phyloP scores from a whole-genome alignment of 495 filamentous ascomycete genomes.

The Xylaria venustula region DNA sequence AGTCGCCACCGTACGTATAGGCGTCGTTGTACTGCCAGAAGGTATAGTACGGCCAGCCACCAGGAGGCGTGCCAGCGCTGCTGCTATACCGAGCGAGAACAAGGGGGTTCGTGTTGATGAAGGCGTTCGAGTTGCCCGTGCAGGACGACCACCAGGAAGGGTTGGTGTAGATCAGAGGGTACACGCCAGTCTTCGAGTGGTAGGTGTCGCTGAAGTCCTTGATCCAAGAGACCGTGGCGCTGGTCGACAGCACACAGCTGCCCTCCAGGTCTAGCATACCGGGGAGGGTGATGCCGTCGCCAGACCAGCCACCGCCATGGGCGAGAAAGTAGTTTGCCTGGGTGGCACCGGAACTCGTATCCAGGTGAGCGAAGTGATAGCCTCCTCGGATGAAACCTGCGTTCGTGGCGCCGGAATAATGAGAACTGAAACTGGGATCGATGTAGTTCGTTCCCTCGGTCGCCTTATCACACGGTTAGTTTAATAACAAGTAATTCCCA shows the following conservation, averaged over 20 bases:
- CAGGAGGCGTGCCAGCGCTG: slow-evolving; percentile 52
- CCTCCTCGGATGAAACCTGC: slow-evolving; percentile 61
- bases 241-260: slow-evolving; percentile 51
- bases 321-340: slow-evolving; percentile 61
- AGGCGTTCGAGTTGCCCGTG: slow-evolving; percentile 56
- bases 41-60: slow-evolving; percentile 58
- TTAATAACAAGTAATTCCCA: neutral
- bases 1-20: slow-evolving; percentile 51
- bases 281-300: slow-evolving; percentile 61
- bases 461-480: slow-evolving; percentile 38
- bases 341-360: slow-evolving; percentile 43
- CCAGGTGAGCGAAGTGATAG: slow-evolving; percentile 64
- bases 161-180: slow-evolving; percentile 62
- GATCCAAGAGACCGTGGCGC: slow-evolving; percentile 62
- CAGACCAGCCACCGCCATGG: slow-evolving; percentile 62
- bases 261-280: slow-evolving; percentile 67
- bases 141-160: slow-evolving; percentile 63
- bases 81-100: slow-evolving; percentile 56
- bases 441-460: slow-evolving; percentile 59
- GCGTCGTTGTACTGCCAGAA: slow-evolving; percentile 58
- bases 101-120: slow-evolving; percentile 51
- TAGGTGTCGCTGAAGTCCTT: slow-evolving; percentile 59
- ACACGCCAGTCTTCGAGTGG: slow-evolving; percentile 47
- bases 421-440: slow-evolving; percentile 51
- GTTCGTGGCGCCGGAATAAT: slow-evolving; percentile 54